Conservation (phyloP, 1,139 yeast genomes). For the Sporopachydermia cereana region DNA sequence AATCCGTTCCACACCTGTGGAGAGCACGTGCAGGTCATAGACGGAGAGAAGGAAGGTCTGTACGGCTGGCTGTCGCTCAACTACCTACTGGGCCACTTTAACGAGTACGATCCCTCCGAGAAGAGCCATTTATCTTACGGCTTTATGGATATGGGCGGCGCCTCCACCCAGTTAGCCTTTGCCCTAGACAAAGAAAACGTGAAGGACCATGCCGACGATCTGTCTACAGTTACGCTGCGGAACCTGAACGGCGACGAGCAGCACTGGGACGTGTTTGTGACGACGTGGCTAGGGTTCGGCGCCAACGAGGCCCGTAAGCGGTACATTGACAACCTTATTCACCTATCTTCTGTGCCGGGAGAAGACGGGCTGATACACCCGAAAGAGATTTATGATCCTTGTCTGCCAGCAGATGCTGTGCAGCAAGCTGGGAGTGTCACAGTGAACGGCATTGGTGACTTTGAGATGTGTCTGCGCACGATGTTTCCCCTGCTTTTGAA, state of each 20-base stretch:
- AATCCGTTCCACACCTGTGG: slow-evolving; percentile 33
- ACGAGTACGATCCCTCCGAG: slow-evolving; percentile 31
- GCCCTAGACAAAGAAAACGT: slow-evolving; percentile 52
- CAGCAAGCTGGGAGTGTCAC: slow-evolving; percentile 2
- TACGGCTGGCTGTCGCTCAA: slow-evolving; percentile 78
- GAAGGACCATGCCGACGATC: slow-evolving; percentile 40
- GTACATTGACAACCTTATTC: slow-evolving; percentile 31
- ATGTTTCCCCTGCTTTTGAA: slow-evolving; percentile 63
- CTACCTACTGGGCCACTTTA: slow-evolving; percentile 50
- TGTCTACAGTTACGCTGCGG: slow-evolving; percentile 40
- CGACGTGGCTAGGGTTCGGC: slow-evolving; percentile 70
- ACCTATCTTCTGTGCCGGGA: slow-evolving; percentile 9
- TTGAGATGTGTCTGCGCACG: slow-evolving; percentile 51
- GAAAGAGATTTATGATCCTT: slow-evolving; percentile 29
- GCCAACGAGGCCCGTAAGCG: slow-evolving; percentile 53
- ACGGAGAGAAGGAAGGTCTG: slow-evolving; percentile 70
- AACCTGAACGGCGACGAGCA: slow-evolving; percentile 25
- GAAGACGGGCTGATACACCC: slow-evolving; percentile 11
- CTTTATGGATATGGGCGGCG: slow-evolving; percentile 79
- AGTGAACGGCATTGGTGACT: slow-evolving; percentile 48
- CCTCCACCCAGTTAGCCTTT: slow-evolving; percentile 74
- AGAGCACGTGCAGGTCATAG: slow-evolving; percentile 54
- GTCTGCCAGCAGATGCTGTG: slow-evolving; percentile 28
- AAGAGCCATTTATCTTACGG: slow-evolving; percentile 55
- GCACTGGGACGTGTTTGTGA: slow-evolving; percentile 47